phyloP scores from a whole-genome alignment of 176 grass and related monocot species.

The Raddia distichophylla region DNA sequence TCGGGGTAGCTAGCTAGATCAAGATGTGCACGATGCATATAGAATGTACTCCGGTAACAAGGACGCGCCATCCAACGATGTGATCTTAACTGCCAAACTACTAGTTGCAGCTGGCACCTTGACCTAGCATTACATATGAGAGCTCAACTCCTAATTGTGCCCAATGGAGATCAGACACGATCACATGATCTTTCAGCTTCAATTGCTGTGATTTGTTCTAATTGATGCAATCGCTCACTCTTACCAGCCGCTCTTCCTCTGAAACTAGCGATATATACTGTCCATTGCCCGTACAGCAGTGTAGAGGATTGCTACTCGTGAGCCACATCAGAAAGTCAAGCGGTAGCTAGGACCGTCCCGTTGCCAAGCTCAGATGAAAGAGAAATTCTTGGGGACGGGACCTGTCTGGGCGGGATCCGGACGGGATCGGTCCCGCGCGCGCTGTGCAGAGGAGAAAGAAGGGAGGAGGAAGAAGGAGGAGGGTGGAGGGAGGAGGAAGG shows the following conservation, averaged over 20 bases:
- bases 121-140: neutral
- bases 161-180: neutral
- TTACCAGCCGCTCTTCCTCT: neutral
- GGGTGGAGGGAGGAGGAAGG: no score
- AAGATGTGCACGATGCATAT: neutral
- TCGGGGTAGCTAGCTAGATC: neutral
- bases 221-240: neutral
- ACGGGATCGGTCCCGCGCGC: no score
- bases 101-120: neutral
- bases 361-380: neutral
- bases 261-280: neutral
- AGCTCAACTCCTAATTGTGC: neutral
- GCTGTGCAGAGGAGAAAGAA: no score
- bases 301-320: neutral
- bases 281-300: neutral
- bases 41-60: constrained; percentile 11
- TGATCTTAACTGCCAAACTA: constrained; percentile 33
- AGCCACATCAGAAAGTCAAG: neutral
- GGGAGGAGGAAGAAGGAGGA: no score
- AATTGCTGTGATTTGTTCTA: neutral
- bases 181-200: constrained; percentile 5
- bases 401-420: no score
- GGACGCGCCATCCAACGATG: constrained; percentile 25
- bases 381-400: no score
- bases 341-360: neutral